phyloP scores from a whole-genome alignment of 305 asterid genomes.

The Fraxinus nigra region DNA sequence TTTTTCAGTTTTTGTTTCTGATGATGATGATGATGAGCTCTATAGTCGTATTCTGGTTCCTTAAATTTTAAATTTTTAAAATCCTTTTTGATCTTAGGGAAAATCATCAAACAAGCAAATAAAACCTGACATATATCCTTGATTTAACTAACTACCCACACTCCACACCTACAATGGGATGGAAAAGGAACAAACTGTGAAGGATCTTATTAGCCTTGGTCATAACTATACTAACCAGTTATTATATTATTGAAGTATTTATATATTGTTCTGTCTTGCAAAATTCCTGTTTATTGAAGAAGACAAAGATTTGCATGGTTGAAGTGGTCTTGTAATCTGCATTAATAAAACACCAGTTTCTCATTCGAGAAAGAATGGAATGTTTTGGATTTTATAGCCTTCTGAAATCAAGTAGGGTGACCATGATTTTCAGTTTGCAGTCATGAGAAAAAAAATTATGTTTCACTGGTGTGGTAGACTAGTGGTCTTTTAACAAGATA shows the following conservation, averaged over 20 bases:
- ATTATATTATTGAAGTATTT: not conserved
- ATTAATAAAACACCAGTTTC: not conserved
- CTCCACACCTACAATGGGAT: not conserved
- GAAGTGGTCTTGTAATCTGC: not conserved
- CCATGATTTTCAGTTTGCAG: not conserved
- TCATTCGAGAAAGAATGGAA: not conserved
- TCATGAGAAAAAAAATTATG: not conserved
- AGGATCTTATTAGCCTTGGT: not conserved
- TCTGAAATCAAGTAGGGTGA: not conserved
- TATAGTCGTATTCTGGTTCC: not conserved
- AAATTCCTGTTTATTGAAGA: not conserved
- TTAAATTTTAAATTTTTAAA: not conserved
- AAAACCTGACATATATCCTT: not conserved
- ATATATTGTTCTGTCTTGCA: not conserved
- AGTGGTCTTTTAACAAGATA: not conserved
- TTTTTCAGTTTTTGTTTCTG: not conserved
- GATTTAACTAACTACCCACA: not conserved
- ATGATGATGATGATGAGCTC: slow-evolving; percentile 1
- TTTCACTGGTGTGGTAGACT: not conserved
- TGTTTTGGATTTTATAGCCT: not conserved
- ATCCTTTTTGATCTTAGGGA: not conserved
- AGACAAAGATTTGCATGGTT: not conserved
- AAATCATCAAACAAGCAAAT: not conserved
- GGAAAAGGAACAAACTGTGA: not conserved
- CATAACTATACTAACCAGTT: not conserved